Percentiles rank a stretch among this genome's conserved stretches.
phyloP scores from a whole-genome alignment of 441 rosid genomes.

The Adansonia gregorii region DNA sequence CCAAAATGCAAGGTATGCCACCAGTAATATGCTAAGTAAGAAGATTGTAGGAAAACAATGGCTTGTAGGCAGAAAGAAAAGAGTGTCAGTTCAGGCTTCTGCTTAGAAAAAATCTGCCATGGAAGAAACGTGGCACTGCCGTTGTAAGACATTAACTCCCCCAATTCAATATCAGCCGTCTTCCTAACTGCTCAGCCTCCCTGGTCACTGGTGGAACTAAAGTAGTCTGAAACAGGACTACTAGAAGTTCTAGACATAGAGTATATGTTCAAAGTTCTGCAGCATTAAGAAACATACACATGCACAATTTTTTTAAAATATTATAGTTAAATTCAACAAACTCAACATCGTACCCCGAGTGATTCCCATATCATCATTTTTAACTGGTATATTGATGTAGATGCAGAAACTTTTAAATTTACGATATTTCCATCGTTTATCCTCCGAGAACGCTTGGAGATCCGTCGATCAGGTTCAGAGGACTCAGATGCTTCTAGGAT shows the following conservation, averaged over 20 bases:
- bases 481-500: constrained; percentile 80
- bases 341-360: constrained; percentile 74
- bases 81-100: not conserved
- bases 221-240: not conserved
- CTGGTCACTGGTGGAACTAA: not conserved
- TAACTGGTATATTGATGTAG: constrained; percentile 85
- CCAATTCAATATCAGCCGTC: too few relatives aligned
- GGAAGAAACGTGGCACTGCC: too few relatives aligned
- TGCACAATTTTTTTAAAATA: not conserved
- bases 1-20: not conserved
- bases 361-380: constrained; percentile 99
- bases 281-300: not conserved
- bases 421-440: constrained; percentile 72
- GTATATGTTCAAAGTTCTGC: not conserved
- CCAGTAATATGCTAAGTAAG: not conserved
- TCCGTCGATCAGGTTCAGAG: constrained; percentile 76
- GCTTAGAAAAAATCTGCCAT: too few relatives aligned
- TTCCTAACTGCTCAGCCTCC: too few relatives aligned
- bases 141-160: too few relatives aligned
- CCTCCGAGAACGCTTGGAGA: constrained; percentile 88
- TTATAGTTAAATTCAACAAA: constrained; percentile 22
- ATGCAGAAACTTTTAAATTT: constrained; percentile 85
- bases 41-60: not conserved
- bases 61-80: not conserved
- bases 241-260: not conserved